phyloP scores from a whole-genome alignment of 768 basidiomycete species.

The Myochromella boudieri region DNA sequence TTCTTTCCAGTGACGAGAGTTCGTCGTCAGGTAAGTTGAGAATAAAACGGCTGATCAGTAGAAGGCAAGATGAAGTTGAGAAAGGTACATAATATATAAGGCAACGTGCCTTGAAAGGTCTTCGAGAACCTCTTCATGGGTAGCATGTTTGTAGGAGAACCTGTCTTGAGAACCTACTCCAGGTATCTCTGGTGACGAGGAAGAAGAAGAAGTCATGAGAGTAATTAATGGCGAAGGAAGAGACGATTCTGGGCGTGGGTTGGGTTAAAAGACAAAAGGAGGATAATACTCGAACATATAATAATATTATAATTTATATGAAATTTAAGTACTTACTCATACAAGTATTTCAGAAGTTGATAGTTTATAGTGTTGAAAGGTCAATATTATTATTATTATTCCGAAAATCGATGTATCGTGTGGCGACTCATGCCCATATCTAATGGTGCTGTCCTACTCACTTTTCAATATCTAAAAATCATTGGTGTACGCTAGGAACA shows the following conservation, averaged over 20 bases:
- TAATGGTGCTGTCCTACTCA: too few relatives aligned
- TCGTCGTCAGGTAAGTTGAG: constrained; percentile 95
- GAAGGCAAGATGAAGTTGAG: constrained; percentile 9
- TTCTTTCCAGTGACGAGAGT: constrained; percentile 84
- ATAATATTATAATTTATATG: too few relatives aligned
- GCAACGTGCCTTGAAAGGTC: constrained; percentile 82
- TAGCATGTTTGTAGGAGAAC: constrained; percentile 69
- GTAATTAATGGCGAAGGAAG: constrained; percentile 18
- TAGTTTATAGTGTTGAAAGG: too few relatives aligned
- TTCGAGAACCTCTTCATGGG: constrained; percentile 84
- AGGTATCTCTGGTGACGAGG: constrained; percentile 74
- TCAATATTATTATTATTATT: too few relatives aligned
- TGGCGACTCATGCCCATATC: too few relatives aligned
- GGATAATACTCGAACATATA: too few relatives aligned
- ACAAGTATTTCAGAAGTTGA: too few relatives aligned
- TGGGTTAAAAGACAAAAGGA: constrained; percentile 28
- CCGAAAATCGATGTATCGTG: too few relatives aligned
- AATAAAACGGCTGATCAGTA: constrained; percentile 95
- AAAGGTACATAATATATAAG: constrained; percentile 5
- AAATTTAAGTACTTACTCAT: too few relatives aligned
- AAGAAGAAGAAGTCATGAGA: constrained; percentile 73
- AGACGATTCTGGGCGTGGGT: too few relatives aligned
- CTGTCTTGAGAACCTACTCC: constrained; percentile 32
- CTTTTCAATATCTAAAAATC: too few relatives aligned
- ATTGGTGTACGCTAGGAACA: neutral